Base-by-base conservation (phyloP, 495 filamentous ascomycete species). In the Mytilinidion resinicola region DNA sequence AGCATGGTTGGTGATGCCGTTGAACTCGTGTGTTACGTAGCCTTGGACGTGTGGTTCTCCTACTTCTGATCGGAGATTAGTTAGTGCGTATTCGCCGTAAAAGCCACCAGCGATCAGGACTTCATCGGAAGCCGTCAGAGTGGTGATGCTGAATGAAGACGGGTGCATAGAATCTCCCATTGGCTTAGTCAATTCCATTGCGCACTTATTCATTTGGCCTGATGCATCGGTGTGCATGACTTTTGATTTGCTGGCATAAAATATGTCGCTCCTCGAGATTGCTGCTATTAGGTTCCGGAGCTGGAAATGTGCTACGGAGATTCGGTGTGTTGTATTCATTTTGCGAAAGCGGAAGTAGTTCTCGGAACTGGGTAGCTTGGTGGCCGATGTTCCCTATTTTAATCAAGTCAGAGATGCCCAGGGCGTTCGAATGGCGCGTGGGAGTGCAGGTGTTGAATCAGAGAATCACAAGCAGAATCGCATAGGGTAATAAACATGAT, bases 1-100 rank as follows among this genome's bases (percentile, higher is more conserved):
- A 51, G 92, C 80, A 70, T 96, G 90, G 64, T 95, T 96, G 30
- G 89, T 95, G 63, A 95, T 93, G 57, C 86, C 85, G 58, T 89
- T 88, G 34, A 74, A 67, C 41, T 85, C 76, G 50, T 78, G 76
- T 3, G 86, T 87, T 37, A 93, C 84, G 33, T 78, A 72, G 4
- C 90, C 89, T 44, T 80, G 75, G n/a, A 77, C 78, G 47, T 73
- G 77, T 14, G 66, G 66, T 10, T 70, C 69, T 19, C 70, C 66
- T 34, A 75, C 76, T 9, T 71, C 69, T 12, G 76, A 69, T 19
- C 19, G 4, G 10, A 90, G 77, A 46, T 77, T 70, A 25, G 79
- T 77, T 53, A 95, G 67, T 14, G 82, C 82, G 65, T 95, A 96
- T 62, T 91, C 87, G 3, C 91, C 91, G 46, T 78, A 76, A 68